These are phyloP conservation scores for Tetracladium maxilliforme DNA, from an alignment of 2,329 filamentous ascomycete genomes.

Conservation along the genomic window DNA sequence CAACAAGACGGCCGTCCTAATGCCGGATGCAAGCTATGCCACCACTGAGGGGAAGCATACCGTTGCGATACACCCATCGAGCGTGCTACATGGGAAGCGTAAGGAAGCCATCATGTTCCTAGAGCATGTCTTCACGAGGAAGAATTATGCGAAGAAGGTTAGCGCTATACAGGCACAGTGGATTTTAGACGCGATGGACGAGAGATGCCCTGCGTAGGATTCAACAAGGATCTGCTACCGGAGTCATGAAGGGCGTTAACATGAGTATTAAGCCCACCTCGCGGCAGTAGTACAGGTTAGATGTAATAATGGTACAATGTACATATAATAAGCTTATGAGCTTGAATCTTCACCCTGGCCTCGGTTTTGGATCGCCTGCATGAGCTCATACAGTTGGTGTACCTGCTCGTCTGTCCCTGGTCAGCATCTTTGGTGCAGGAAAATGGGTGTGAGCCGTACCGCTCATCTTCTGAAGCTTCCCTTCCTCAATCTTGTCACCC, in stretches of 20 bases:
- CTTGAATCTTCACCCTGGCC: too few species aligned
- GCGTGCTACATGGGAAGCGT: slow-evolving; percentile 46
- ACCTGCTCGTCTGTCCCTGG: slow-evolving; percentile 74
- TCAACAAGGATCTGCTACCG: too few species aligned
- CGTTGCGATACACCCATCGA: slow-evolving; percentile 47
- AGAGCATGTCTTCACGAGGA: slow-evolving; percentile 50
- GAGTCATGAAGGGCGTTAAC: too few species aligned
- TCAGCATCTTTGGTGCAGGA: slow-evolving; percentile 3
- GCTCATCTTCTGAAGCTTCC: slow-evolving; percentile 86
- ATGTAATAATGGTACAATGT: too few species aligned
- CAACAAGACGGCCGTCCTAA: slow-evolving; percentile 43
- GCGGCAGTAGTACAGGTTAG: too few species aligned
- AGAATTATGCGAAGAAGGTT: slow-evolving; percentile 53
- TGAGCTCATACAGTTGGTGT: slow-evolving; percentile 84
- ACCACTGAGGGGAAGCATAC: slow-evolving; percentile 44
- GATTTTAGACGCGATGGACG: slow-evolving; percentile 23
- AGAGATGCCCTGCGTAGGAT: too few species aligned
- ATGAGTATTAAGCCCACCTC: too few species aligned
- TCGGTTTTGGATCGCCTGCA: slow-evolving; percentile 65
- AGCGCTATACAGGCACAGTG: slow-evolving; percentile 44
- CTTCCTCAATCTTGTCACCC: slow-evolving; percentile 69
- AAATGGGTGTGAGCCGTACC: slow-evolving; percentile 36
- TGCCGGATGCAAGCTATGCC: slow-evolving; percentile 44
- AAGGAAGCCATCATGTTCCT: slow-evolving; percentile 55
- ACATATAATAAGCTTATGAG: too few species aligned